Base-by-base conservation (phyloP, 768 basidiomycete genomes). In the Tremella mesenterica region DNA sequence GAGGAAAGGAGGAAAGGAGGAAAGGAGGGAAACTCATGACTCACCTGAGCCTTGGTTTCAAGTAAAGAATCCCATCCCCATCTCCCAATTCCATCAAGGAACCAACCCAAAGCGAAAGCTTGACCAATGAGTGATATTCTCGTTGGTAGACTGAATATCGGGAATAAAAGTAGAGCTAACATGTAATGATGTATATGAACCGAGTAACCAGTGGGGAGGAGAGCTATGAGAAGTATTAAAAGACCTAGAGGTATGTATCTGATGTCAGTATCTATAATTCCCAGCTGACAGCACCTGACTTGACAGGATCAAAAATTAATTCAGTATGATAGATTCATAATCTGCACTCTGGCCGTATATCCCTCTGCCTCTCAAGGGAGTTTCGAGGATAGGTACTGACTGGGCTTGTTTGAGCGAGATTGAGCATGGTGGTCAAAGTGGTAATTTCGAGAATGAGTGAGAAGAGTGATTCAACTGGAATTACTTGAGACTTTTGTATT, bases 41-140 rank as follows among this genome's bases (percentile, higher is more conserved):
- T 48, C 45, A 68, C 63, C 23, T 56, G 57, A 12, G 48, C 52
- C 8, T 60, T 66, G 4, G 52, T 33, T 48, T 69, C 50, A 10
- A 66, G 51, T 12, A 69, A 48, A 38, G 64, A 52, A 16, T 54
- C 67, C 64, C 64, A 69, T 8, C 64, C 65, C 67, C 67, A 69
- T 46, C 64, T 29, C 5, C 67, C 67, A 8, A 61, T 48, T 6
- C 67, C 67, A 57, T 69, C 67, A 26, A 69, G 47, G 53, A 66
- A 69, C 10, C 63, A 43, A 12, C 67, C 67, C 6, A 69, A 44
- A 29, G 55, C 45, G 50, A 69, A 58, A 1, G 64, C 64, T 52
- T 69, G 67, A 10, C 25, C 28, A 30, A 69, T 59, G 18, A 63
- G 20, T 18, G 53, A 54, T 23, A 69, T 48, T 9, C 67, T 51